Conservation (phyloP, 2,329 filamentous ascomycete species). For the Rachicladosporium sp. region DNA sequence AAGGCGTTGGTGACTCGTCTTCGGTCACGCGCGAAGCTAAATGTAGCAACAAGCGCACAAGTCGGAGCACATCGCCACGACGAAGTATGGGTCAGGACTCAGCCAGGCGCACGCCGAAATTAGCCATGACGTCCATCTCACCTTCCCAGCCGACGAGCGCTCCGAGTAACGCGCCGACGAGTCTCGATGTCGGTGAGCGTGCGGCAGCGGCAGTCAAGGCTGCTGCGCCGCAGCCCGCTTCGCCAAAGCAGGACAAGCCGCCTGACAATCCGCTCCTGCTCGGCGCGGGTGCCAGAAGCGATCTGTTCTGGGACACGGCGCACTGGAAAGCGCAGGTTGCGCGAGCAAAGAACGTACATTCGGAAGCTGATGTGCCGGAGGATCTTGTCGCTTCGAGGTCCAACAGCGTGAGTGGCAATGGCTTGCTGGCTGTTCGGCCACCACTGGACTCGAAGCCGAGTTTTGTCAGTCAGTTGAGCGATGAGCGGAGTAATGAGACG, state of each 20-base stretch:
- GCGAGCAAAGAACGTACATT: too few relatives aligned
- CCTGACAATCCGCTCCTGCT: slow-evolving; percentile 33
- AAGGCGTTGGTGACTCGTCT: slow-evolving; percentile 46
- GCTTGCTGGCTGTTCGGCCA: slow-evolving; percentile 14
- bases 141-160: not conserved
- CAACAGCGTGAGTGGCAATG: slow-evolving; percentile 8
- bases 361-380: too few relatives aligned
- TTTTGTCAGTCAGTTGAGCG: slow-evolving; percentile 45
- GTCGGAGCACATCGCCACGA: slow-evolving; percentile 36
- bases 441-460: slow-evolving; percentile 29
- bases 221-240: slow-evolving; percentile 1
- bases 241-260: slow-evolving; percentile 3
- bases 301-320: slow-evolving; percentile 39
- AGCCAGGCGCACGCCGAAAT: too few relatives aligned
- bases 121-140: too few relatives aligned
- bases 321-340: slow-evolving; percentile 1
- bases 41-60: slow-evolving; percentile 10
- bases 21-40: slow-evolving; percentile 1
- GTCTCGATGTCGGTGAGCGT: slow-evolving; percentile 1
- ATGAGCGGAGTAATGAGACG: slow-evolving; percentile 33
- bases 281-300: slow-evolving; percentile 38
- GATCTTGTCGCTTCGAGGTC: too few relatives aligned
- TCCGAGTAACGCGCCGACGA: slow-evolving; percentile 1
- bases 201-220: not conserved
- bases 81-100: not conserved